Evolutionary conservation across 108 stramenopile species (phyloP).

Genomic region (Parmales sp.): DNA sequence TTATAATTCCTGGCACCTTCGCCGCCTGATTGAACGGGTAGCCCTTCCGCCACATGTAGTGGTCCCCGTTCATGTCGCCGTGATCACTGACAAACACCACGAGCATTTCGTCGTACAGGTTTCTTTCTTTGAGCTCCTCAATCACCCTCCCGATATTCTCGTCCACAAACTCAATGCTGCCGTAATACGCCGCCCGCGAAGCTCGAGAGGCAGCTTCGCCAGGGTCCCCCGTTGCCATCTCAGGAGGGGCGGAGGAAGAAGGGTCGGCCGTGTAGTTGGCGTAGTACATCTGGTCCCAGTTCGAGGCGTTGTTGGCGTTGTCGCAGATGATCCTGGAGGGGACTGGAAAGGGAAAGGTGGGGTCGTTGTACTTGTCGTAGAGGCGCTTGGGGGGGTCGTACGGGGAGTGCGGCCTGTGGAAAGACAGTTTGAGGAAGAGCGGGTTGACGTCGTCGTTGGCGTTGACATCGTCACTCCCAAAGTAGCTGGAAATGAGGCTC

Average conservation of each 20-base stretch:
- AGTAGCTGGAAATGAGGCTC: neutral
- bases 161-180: constrained; percentile 37
- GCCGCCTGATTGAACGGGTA: constrained; percentile 28
- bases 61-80: constrained; percentile 36
- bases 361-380: constrained; percentile 21
- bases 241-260: no score
- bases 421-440: constrained; percentile 31
- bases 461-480: neutral
- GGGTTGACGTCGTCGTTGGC: neutral
- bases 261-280: neutral
- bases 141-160: constrained; percentile 28
- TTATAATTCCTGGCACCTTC: constrained; percentile 14
- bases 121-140: neutral
- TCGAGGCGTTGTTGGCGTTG: constrained; percentile 19
- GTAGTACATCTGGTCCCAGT: constrained; percentile 22
- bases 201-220: constrained; percentile 9
- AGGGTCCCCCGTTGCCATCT: constrained; percentile 33
- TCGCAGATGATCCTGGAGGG: constrained; percentile 1
- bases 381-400: constrained; percentile 36
- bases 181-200: constrained; percentile 31
- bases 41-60: constrained; percentile 37
- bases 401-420: constrained; percentile 36
- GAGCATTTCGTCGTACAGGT: constrained; percentile 19
- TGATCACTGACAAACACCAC: constrained; percentile 33
- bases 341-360: neutral